These are phyloP conservation scores for Detonula confervacea DNA, from an alignment of 352 stramenopile genomes.

Conservation along the genomic window DNA sequence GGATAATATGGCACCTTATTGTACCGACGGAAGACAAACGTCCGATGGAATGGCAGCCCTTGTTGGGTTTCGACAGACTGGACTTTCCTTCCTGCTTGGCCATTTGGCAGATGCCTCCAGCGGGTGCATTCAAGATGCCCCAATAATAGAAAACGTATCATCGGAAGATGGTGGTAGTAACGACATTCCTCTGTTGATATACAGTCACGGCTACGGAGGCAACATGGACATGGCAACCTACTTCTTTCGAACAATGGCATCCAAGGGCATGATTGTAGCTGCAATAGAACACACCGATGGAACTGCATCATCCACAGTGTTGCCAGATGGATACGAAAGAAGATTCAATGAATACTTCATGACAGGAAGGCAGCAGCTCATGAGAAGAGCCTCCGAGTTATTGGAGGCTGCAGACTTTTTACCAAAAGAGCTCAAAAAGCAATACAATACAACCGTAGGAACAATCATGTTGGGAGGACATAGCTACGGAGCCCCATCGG, in stretches of 20 bases:
- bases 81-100: conserved; percentile 31
- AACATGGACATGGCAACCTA: conserved; percentile 42
- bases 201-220: conserved; percentile 37
- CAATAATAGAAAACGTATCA: neutral
- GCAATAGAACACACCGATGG: conserved; percentile 48
- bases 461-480: conserved; percentile 36
- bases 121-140: conserved; percentile 24
- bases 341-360: conserved; percentile 36
- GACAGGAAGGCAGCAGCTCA: conserved; percentile 27
- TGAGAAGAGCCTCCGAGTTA: conserved; percentile 29
- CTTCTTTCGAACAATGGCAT: conserved; percentile 42
- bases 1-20: conserved; percentile 27
- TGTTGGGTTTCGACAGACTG: conserved; percentile 30
- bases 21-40: conserved; percentile 24
- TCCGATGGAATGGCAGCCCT: conserved; percentile 30
- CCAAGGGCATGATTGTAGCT: conserved; percentile 33
- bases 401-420: conserved; percentile 29
- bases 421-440: conserved; percentile 13
- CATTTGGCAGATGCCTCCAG: conserved; percentile 38
- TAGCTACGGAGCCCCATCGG: conserved; percentile 23
- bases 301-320: conserved; percentile 27
- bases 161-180: neutral
- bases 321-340: conserved; percentile 14
- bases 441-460: conserved; percentile 5
- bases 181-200: conserved; percentile 24